phyloP scores from a whole-genome alignment of 78 protist genomes.

The Pigoraptor vietnamica region DNA sequence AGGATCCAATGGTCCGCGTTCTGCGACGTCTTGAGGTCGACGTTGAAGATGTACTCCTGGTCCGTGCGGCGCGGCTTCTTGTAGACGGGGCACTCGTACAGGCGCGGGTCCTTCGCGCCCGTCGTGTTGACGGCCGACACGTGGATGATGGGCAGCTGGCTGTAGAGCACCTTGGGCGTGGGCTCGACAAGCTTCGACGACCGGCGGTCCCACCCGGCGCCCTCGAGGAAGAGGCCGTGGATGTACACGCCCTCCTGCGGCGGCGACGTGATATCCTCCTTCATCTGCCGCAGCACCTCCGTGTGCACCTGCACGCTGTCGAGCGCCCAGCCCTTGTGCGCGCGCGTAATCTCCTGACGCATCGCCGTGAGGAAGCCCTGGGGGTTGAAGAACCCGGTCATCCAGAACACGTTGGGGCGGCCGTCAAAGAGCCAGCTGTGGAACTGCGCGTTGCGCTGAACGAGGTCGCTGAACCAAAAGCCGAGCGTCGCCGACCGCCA shows the following conservation, averaged over 20 bases:
- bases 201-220: conserved; percentile 72
- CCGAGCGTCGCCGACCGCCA: neutral
- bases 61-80: conserved; percentile 47
- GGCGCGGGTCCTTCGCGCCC: neutral
- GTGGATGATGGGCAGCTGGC: conserved; percentile 61
- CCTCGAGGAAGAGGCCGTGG: conserved; percentile 83
- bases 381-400: conserved; percentile 69
- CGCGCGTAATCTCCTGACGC: conserved; percentile 80
- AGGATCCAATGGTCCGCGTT: conserved; percentile 58
- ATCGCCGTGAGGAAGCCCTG: conserved; percentile 37
- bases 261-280: conserved; percentile 31
- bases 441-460: conserved; percentile 55
- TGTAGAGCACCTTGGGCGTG: conserved; percentile 52
- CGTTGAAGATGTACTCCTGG: conserved; percentile 53
- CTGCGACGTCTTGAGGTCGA: conserved; percentile 44
- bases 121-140: conserved; percentile 47
- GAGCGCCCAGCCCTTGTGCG: conserved; percentile 77
- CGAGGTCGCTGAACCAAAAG: conserved; percentile 57
- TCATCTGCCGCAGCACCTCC: conserved; percentile 34
- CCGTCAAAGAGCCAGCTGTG: conserved; percentile 55
- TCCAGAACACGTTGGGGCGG: conserved; percentile 57
- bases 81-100: conserved; percentile 84
- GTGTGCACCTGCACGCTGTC: conserved; percentile 53
- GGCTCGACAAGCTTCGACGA: conserved; percentile 31
- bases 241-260: conserved; percentile 79